Evolutionary conservation across 768 basidiomycete species (phyloP), one percentile per base, ranked within the genome.

Genomic region (Royoungia palumana): DNA sequence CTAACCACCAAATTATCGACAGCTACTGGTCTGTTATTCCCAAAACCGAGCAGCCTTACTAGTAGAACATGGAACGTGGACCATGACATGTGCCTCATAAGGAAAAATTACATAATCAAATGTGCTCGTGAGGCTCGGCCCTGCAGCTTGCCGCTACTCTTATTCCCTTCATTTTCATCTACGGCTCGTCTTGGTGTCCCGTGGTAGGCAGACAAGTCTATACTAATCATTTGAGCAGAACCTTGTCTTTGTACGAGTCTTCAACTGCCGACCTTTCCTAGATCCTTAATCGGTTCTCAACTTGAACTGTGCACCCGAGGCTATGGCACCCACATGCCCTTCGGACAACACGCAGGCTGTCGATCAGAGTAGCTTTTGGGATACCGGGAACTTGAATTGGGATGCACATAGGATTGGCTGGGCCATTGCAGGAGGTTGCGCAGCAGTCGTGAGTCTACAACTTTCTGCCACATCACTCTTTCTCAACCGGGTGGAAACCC

Each of bases 361-460:
- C 21, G 85, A 88, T 65, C 82, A 88, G 62, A 72, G 74, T 41
- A 70, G 67, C 10, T 88, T 88, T 62, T 88, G 85, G 86, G 69
- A 70, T 57, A 55, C 70, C 0, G 70, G 74, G 32, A 74, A 76
- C 11, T 43, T 77, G 19, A 71, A 83, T 58, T 86, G 82, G 84
- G 76, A 80, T 52, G 57, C 68, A 13, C 83, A 84, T 67, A 72
- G 79, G 56, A 81, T 87, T 63, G 87, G 87, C 42, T 89, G 87
- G 87, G 74, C 83, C 10, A 73, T 89, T 47, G 78, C 85, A 14
- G 87, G 87, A 22, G 75, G 70, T 14, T 84, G 81, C 56, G 68
- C 87, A 3, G 63, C 67, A 35, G 35, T 80, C 27, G 85, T 87
- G 56, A 46, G 81, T 72, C 19, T 8, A 11, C 13, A 47, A 45